Conservation (phyloP, 2,329 filamentous ascomycete species). For the Clathrospora elynae region DNA sequence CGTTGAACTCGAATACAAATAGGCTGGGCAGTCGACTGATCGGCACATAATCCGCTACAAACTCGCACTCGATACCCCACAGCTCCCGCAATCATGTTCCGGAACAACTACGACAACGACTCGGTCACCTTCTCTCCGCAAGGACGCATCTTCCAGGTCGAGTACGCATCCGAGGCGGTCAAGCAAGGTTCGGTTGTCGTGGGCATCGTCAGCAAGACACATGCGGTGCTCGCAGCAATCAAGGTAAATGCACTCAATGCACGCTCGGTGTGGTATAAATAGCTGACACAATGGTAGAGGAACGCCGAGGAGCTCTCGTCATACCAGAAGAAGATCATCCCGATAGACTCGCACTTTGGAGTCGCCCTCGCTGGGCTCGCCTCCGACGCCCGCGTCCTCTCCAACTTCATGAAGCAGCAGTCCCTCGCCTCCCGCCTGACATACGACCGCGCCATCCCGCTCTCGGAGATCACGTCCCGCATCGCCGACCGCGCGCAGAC, state of each 20-base stretch:
- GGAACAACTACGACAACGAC: conserved; percentile 99
- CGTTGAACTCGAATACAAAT: not conserved
- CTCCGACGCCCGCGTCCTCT: conserved; percentile 96
- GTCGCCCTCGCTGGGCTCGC: conserved; percentile 96
- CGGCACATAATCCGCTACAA: conserved; percentile 9
- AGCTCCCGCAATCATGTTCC: conserved; percentile 74
- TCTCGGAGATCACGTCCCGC: conserved; percentile 85
- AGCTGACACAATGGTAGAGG: conserved; percentile 62
- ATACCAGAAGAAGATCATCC: conserved; percentile 99
- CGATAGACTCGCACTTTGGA: conserved; percentile 92
- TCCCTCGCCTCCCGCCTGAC: conserved; percentile 94
- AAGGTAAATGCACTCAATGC: conserved; percentile 67
- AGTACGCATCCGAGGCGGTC: conserved; percentile 97
- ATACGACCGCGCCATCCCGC: conserved; percentile 89
- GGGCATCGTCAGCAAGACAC: conserved; percentile 96
- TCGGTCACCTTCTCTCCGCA: conserved; percentile 99
- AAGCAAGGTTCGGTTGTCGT: conserved; percentile 99
- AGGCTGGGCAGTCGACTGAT: not conserved
- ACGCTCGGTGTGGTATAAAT: not conserved
- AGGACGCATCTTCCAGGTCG: conserved; percentile 99
- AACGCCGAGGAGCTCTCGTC: conserved; percentile 99
- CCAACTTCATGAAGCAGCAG: conserved; percentile 99
- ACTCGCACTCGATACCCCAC: conserved; percentile 15
- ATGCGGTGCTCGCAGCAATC: conserved; percentile 91
- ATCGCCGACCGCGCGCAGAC: conserved; percentile 96